Evolutionary conservation across 2,329 filamentous ascomycete species (phyloP), one percentile per base, ranked within the genome.

Genomic region (Paracorniculantispora psalliotae): DNA sequence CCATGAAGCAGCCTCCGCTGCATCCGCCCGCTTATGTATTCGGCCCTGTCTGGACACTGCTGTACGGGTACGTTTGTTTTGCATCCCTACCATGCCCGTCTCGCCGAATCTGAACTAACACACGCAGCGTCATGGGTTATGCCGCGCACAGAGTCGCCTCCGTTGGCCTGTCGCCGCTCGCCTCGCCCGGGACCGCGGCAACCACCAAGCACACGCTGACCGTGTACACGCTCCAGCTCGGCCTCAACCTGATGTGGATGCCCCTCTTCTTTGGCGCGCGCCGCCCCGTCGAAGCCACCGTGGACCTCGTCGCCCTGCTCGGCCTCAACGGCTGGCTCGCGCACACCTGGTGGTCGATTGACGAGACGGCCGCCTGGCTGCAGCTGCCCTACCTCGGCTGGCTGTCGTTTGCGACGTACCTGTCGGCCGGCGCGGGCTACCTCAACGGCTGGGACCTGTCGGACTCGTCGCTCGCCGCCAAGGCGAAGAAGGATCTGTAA

Each of bases 241-340:
- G 82, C 12, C 79, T 97, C 54, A 97, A 97, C 72, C 78, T 96
- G 30, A 73, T 88, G 57, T 97, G 91, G 91, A 97, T 92, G 83
- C 93, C 93, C 13, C 81, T 97, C 12, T 97, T 97, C 81, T 97
- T 96, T 70, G 81, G 83, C n/a, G 69, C 88, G 53, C 86, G 87
- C 63, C 83, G 84, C 17, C 91, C 92, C 1, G 79, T 88, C 55
- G 83, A 85, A 68, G 92, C 92, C 3, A 85, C 90, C 7, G 81
- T 81, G 28, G 90, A 97, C 70, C 87, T 96, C 53, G 74, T 90
- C 28, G 81, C 86, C 0, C 79, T 97, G 9, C 78, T 88, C 0
- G 91, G 88, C 9, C 77, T 88, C 30, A 89, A 90, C 50, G 83
- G 81, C 7, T 92, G 91, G 66, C 74, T 97, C 53, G 81, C 89